phyloP scores from a whole-genome alignment of 768 basidiomycete species.

The Mycena leptocephala region DNA sequence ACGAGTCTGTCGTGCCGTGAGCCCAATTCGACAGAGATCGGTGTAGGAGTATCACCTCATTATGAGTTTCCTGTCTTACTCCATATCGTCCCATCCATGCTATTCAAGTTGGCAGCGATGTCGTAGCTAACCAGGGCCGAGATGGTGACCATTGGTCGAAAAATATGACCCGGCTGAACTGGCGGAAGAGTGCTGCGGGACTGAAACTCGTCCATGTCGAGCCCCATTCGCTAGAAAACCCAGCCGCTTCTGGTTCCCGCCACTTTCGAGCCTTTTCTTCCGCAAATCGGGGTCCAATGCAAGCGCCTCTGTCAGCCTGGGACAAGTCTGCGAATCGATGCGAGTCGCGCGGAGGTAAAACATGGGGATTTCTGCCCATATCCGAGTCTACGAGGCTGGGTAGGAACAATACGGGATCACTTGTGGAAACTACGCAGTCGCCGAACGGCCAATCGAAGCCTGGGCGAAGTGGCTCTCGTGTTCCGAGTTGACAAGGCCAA shows the following conservation, averaged over 20 bases:
- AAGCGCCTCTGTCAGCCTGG: neutral
- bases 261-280: neutral
- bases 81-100: neutral
- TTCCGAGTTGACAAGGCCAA: neutral
- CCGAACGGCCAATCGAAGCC: constrained; percentile 14
- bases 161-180: neutral
- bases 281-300: neutral
- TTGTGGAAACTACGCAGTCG: neutral
- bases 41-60: neutral
- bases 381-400: neutral
- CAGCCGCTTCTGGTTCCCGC: neutral
- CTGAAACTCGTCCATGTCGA: neutral
- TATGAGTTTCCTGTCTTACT: neutral
- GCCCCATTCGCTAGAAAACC: neutral
- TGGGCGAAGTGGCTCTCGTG: neutral
- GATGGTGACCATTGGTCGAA: neutral
- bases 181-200: neutral
- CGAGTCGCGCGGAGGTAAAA: neutral
- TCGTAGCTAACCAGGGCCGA: neutral
- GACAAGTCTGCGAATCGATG: neutral
- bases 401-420: neutral
- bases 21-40: neutral
- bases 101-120: neutral
- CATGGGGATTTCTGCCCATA: neutral
- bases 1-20: neutral